A percentile compares a stretch with the other conserved stretches of the same genome.
Evolutionary conservation across 1,284 basidiomycete genomes (phyloP).

Genomic region (Apiotrichum gracile): DNA sequence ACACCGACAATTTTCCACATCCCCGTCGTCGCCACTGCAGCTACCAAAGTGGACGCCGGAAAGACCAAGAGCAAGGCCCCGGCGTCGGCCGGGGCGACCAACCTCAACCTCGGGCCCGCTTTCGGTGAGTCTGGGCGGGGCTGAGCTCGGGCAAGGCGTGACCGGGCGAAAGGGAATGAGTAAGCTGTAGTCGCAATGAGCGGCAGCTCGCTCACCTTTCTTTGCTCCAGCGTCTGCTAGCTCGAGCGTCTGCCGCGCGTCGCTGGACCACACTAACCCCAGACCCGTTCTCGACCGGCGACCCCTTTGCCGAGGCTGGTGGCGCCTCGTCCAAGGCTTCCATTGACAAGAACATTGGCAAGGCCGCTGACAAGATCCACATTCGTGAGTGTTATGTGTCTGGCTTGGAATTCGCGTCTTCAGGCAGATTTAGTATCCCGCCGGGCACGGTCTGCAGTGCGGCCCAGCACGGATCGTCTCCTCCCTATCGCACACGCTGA

Average conservation of each 20-base stretch:
- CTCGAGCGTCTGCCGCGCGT: not conserved
- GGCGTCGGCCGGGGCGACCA: constrained; percentile 47
- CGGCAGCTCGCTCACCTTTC: no score
- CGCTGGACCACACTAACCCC: not conserved
- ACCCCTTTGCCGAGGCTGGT: constrained; percentile 58
- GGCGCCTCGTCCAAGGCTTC: constrained; percentile 13
- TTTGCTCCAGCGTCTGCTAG: no score
- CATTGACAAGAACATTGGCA: constrained; percentile 70
- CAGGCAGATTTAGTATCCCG: no score
- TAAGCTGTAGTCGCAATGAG: no score
- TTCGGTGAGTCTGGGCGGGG: constrained; percentile 21
- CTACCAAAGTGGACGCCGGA: constrained; percentile 47
- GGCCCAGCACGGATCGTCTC: no score
- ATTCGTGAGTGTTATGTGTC: constrained; percentile 64
- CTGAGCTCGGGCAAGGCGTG: no score
- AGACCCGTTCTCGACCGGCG: constrained; percentile 83
- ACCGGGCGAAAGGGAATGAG: no score
- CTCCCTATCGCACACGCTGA: not conserved
- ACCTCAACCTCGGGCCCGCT: constrained; percentile 52
- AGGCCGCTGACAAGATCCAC: constrained; percentile 76
- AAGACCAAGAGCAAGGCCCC: constrained; percentile 40
- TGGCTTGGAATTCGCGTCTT: not conserved
- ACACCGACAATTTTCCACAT: no score
- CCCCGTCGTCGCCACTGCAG: not conserved
- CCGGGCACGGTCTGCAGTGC: no score